A percentile compares a stretch with the other conserved stretches of the same genome.
Evolutionary conservation across 106 monocot genomes (phyloP).

Genomic region (Amphibolis antarctica): DNA sequence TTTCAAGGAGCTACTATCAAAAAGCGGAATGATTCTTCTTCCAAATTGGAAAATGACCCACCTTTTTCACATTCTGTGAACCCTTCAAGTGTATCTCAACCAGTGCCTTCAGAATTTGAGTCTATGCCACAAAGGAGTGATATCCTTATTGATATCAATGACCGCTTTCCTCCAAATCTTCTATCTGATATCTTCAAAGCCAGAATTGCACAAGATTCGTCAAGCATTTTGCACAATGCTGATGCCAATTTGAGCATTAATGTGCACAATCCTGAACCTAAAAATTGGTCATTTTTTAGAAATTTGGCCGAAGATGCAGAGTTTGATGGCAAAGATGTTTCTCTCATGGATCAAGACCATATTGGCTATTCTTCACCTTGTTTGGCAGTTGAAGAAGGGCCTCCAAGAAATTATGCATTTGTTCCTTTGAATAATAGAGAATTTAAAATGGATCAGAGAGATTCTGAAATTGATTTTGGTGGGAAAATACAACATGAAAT

Average conservation of each 20-base stretch:
- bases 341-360: conserved; percentile 82
- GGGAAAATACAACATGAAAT: conserved; percentile 27
- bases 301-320: conserved; percentile 73
- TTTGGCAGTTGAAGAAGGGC: conserved; percentile 23
- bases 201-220: conserved; percentile 36
- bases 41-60: conserved; percentile 12
- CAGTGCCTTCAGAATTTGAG: conserved; percentile 22
- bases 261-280: conserved; percentile 65
- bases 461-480: conserved; percentile 42
- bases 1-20: conserved; percentile 13
- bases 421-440: conserved; percentile 31
- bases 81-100: conserved; percentile 17
- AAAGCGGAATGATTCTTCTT: conserved; percentile 22
- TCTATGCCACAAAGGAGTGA: conserved; percentile 19
- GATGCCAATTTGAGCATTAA: conserved; percentile 69
- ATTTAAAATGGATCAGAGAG: neutral
- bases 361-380: conserved; percentile 26
- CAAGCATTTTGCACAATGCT: conserved; percentile 23
- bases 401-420: conserved; percentile 25
- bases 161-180: conserved; percentile 64
- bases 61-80: conserved; percentile 10
- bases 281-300: conserved; percentile 88
- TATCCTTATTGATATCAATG: conserved; percentile 56
- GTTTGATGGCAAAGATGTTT: conserved; percentile 68
- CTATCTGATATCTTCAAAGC: conserved; percentile 87